Evolutionary conservation across 2,329 filamentous ascomycete genomes (phyloP), one percentile per base, ranked within the genome.

Genomic region (Escovopsis sp.): DNA sequence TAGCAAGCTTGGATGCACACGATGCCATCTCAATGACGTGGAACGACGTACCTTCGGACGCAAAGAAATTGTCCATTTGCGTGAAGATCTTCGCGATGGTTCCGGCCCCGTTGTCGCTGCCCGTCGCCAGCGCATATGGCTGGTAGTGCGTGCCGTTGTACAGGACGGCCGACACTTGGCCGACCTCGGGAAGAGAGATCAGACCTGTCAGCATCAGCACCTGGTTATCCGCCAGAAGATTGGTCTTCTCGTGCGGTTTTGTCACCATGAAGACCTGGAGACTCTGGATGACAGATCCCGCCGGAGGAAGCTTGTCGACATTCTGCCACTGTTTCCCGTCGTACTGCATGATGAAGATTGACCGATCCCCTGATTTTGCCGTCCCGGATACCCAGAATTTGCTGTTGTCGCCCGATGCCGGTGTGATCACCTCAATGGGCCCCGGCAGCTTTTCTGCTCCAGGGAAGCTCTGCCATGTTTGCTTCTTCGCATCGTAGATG

Each of bases 11-110:
- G 1, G 25, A 17, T 17, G 26, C 4, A 13, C 21, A 16, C 3
- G 30, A 35, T 21, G 13, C 13, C 30, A 3, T 9, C 17, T 19
- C 12, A 25, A 8, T 3, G 8, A 25, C 1, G 4, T 11, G 19
- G 31, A 37, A 30, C n/a, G n/a, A 67, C 73, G 63, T 66, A 82
- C 78, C 55, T 45, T 62, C 57, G 39, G 67, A 61, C 18, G 62
- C 68, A 60, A 94, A 90, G 51, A 83, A 82, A 51, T 81, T 76
- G 42, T 78, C 64, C 33, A 83, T 79, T 59, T 92, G 76, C 10
- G 87, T 80, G 55, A 98, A 93, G 41, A 96, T 68, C 45, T 73
- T 75, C 25, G 80, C 76, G 48, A 98, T 72, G 47, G 75, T 87
- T 33, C 87, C 85, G 10, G 72, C 63, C 11, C 66, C 65, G 39